Percentiles rank a stretch among this genome's conserved stretches.
These are phyloP conservation scores for Ilex asprella DNA, from an alignment of 257 asterid genomes.

Conservation along the genomic window DNA sequence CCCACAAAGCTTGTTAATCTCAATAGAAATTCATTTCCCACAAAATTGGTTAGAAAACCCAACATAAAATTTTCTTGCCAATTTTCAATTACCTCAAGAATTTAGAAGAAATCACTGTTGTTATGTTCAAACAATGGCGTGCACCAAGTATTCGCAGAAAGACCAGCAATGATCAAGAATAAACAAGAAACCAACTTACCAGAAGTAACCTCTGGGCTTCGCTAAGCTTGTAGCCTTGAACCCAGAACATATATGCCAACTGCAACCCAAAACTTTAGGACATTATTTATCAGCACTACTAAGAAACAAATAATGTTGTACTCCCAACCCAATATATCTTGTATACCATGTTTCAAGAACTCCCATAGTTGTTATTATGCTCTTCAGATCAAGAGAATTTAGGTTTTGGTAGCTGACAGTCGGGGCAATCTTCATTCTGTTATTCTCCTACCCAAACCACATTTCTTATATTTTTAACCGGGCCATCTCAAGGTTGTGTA, in stretches of 20 bases:
- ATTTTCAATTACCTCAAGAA: too few relatives aligned
- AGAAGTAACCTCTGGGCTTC: slow-evolving; percentile 67
- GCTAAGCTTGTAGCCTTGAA: slow-evolving; percentile 62
- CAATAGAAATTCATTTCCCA: not conserved
- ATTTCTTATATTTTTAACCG: too few relatives aligned
- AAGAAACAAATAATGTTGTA: slow-evolving; percentile 1
- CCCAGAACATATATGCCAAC: slow-evolving; percentile 97
- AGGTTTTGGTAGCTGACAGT: too few relatives aligned
- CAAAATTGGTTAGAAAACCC: not conserved
- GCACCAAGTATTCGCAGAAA: not conserved
- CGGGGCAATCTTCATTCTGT: too few relatives aligned
- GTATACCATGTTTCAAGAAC: not conserved
- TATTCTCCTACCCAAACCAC: too few relatives aligned
- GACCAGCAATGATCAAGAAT: not conserved
- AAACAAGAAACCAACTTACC: slow-evolving; percentile 36
- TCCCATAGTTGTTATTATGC: too few relatives aligned
- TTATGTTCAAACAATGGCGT: too few relatives aligned
- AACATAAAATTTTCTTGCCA: too few relatives aligned
- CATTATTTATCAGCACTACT: slow-evolving; percentile 1
- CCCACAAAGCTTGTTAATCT: not conserved
- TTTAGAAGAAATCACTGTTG: too few relatives aligned
- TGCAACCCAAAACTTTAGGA: slow-evolving; percentile 22
- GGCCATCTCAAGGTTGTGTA: too few relatives aligned
- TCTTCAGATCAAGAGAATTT: too few relatives aligned
- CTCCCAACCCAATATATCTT: slow-evolving; percentile 1